Conservation (phyloP, 306 rosid species). For the Rubus parviflorus region DNA sequence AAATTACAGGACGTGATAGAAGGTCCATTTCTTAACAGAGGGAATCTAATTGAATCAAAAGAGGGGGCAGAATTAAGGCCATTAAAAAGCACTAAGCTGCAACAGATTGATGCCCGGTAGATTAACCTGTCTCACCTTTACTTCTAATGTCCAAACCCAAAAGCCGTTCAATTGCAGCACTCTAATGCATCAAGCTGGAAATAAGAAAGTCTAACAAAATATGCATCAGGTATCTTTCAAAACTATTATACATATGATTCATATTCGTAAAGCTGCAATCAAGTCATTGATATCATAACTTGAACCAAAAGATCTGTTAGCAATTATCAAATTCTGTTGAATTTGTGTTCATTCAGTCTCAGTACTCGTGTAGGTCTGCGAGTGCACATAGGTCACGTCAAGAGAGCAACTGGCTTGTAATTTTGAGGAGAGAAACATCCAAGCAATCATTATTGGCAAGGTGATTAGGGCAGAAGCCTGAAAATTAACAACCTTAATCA, state of each 20-base stretch:
- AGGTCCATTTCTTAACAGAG: not conserved
- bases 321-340: not conserved
- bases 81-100: not conserved
- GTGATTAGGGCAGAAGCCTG: constrained; percentile 77
- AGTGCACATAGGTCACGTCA: not conserved
- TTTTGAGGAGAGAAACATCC: constrained; percentile 66
- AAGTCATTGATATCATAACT: not conserved
- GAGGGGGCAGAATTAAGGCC: not conserved
- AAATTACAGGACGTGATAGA: not conserved
- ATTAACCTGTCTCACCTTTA: not conserved
- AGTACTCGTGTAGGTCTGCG: not conserved
- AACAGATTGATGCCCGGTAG: not conserved
- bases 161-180: not conserved
- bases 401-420: constrained; percentile 22
- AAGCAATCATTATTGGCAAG: constrained; percentile 73
- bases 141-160: not conserved
- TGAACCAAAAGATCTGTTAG: not conserved
- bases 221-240: not conserved
- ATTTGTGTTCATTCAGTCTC: not conserved
- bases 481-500: constrained; percentile 35
- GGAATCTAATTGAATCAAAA: not conserved
- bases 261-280: not conserved
- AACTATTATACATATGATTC: not conserved
- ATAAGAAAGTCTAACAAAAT: not conserved
- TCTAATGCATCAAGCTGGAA: not conserved